Percentiles rank a stretch among this genome's conserved stretches.
phyloP scores from a whole-genome alignment of 2,329 filamentous ascomycete genomes.

The Nemania diffusa region DNA sequence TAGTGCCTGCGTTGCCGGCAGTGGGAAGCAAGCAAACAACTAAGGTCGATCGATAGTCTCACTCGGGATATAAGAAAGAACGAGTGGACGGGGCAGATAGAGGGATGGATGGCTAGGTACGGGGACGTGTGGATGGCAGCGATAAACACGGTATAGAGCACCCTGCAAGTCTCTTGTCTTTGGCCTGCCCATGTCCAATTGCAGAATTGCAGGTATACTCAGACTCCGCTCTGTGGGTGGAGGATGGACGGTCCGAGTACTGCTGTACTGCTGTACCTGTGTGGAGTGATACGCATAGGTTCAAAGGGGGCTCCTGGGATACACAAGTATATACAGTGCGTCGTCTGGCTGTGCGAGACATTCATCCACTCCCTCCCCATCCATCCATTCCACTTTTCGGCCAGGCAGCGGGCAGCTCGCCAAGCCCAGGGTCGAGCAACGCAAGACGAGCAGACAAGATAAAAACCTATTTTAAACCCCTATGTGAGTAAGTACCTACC shows the following conservation, averaged over 20 bases:
- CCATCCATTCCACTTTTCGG: not conserved
- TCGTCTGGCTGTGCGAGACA: conserved; percentile 4
- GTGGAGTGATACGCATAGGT: conserved; percentile 8
- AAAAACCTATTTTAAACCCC: conserved; percentile 15
- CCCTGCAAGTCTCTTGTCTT: conserved; percentile 20
- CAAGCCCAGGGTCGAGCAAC: no score
- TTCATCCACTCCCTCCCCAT: conserved; percentile 4
- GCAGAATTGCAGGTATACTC: conserved; percentile 5
- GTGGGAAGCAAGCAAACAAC: conserved; percentile 27
- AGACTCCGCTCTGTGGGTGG: conserved; percentile 15
- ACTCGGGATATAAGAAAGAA: conserved; percentile 36
- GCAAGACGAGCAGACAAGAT: not conserved
- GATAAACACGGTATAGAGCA: conserved; percentile 24
- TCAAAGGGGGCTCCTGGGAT: conserved; percentile 6
- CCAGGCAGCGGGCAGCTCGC: no score
- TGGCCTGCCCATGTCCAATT: not conserved
- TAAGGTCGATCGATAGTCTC: conserved; percentile 34
- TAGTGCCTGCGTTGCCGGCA: conserved; percentile 8
- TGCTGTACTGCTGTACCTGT: conserved; percentile 16
- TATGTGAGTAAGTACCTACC: not conserved
- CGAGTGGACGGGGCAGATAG: conserved; percentile 30
- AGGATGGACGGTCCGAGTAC: conserved; percentile 17
- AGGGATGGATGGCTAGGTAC: conserved; percentile 30
- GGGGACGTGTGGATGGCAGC: conserved; percentile 26
- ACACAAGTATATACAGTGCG: conserved; percentile 9